Base-by-base conservation (phyloP, 2,329 filamentous ascomycete species). In the Neonectria hederae region DNA sequence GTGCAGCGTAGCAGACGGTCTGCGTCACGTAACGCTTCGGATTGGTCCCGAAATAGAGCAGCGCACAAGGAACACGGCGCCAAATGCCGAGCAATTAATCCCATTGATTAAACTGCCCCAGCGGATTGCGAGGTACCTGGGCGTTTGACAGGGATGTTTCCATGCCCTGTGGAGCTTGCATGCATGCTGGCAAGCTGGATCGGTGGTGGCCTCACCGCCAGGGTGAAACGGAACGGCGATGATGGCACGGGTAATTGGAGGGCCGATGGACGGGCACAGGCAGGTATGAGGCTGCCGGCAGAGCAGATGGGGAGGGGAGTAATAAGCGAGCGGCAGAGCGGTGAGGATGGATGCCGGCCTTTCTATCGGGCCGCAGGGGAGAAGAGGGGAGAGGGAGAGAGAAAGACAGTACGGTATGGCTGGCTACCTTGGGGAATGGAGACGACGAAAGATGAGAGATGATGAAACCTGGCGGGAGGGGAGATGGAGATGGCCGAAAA, bases 161-260 rank as follows among this genome's bases (percentile, higher is more conserved):
- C 11, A 32, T 32, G 30, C 30, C 35, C 56, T 52, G 61, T 59
- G 61, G 61, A 43, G 61, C 55, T 55, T 19, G 43, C 22, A 56
- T 62, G 55, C 51, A 63, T 51, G 48, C 43, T 38, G 17, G 35
- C 35, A 54, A 21, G 54, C 61, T 55, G 51, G 61, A 63, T 63
- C 55, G 61, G 61, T 54, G 51, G 60, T 62, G 60, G 61, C 51
- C 53, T 63, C 61, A 63, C 61, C 61, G 61, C 61, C 55, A 63
- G 61, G 55, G 61, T 45, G 54, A 53, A 59, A 35, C 51, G 55
- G 55, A 55, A 49, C 61, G 26, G 30, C 55, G 38, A 46, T 35
- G 61, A 63, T 59, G 30, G 26, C 54, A 55, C 42, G 38, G 43
- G 55, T 51, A 53, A 63, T 43, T 43, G 61, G 51, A 48, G 49